These are phyloP conservation scores for Globisporangium megalacanthum DNA, from an alignment of 352 stramenopile genomes.

Conservation along the genomic window DNA sequence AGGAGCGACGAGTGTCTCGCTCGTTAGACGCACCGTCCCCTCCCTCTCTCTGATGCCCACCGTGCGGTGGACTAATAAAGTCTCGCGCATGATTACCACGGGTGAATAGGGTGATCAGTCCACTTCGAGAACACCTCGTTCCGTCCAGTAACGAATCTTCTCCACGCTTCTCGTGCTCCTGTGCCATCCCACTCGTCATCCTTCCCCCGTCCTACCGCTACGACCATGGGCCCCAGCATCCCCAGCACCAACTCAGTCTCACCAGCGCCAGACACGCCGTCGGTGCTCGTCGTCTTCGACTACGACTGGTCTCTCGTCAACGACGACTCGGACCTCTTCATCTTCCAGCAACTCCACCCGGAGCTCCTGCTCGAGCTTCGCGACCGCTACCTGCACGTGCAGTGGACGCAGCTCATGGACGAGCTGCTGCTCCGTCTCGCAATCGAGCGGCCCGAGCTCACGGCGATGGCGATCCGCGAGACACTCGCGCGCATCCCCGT, in stretches of 20 bases:
- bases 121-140: too few relatives aligned
- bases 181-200: too few relatives aligned
- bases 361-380: constrained; percentile 18
- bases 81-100: too few relatives aligned
- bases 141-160: too few relatives aligned
- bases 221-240: background rate
- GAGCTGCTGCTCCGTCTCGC: constrained; percentile 25
- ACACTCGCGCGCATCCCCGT: constrained; percentile 26
- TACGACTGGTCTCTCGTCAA: constrained; percentile 46
- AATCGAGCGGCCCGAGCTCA: constrained; percentile 17
- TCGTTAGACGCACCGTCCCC: too few relatives aligned
- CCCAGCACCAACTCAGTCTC: background rate
- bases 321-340: constrained; percentile 35
- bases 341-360: constrained; percentile 26
- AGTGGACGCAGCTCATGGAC: constrained; percentile 26
- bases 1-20: too few relatives aligned
- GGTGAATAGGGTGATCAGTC: too few relatives aligned
- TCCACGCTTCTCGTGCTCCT: too few relatives aligned
- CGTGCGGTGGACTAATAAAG: too few relatives aligned
- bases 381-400: constrained; percentile 10
- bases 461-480: constrained; percentile 17
- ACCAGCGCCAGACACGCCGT: background rate
- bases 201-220: background rate
- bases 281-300: constrained; percentile 43
- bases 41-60: too few relatives aligned